phyloP scores from a whole-genome alignment of 108 stramenopile genomes.

The Nitzschia inconspicua region DNA sequence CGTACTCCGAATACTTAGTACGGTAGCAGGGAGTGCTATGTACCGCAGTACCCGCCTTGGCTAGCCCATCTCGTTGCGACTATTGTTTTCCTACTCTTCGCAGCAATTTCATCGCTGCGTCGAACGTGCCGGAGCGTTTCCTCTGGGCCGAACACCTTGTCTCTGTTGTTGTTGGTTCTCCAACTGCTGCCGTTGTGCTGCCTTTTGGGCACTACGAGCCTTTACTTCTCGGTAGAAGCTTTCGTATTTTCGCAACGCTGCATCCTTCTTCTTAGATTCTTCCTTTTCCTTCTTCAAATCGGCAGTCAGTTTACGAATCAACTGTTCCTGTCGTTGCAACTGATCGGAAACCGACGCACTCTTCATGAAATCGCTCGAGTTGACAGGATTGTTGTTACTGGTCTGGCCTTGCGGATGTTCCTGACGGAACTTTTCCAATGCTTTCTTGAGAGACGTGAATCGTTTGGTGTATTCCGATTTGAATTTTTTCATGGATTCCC shows the following conservation, averaged over 20 bases:
- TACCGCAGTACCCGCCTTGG: no score
- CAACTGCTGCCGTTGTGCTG: conserved; percentile 59
- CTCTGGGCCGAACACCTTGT: no score
- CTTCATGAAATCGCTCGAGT: conserved; percentile 32
- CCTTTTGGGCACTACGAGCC: conserved; percentile 79
- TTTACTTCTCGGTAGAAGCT: conserved; percentile 86
- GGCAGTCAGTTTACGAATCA: conserved; percentile 70
- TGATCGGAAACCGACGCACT: conserved; percentile 36
- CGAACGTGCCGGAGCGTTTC: no score
- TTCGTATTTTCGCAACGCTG: conserved; percentile 81
- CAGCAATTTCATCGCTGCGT: no score
- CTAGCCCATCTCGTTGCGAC: no score
- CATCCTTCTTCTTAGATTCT: conserved; percentile 81
- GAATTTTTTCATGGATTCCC: conserved; percentile 70
- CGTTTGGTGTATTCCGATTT: conserved; percentile 62
- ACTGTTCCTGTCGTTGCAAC: conserved; percentile 65
- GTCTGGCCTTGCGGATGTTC: conserved; percentile 21
- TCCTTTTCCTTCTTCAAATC: conserved; percentile 84
- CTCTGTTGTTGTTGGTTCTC: conserved; percentile 27
- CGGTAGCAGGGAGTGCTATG: no score
- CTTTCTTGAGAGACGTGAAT: conserved; percentile 59
- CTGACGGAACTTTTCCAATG: conserved; percentile 64
- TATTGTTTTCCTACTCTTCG: no score
- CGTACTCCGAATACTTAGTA: no score
- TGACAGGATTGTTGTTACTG: conserved; percentile 38